A percentile compares a stretch with the other conserved stretches of the same genome.
phyloP scores from a whole-genome alignment of 495 filamentous ascomycete species.

The Extremus antarcticus region DNA sequence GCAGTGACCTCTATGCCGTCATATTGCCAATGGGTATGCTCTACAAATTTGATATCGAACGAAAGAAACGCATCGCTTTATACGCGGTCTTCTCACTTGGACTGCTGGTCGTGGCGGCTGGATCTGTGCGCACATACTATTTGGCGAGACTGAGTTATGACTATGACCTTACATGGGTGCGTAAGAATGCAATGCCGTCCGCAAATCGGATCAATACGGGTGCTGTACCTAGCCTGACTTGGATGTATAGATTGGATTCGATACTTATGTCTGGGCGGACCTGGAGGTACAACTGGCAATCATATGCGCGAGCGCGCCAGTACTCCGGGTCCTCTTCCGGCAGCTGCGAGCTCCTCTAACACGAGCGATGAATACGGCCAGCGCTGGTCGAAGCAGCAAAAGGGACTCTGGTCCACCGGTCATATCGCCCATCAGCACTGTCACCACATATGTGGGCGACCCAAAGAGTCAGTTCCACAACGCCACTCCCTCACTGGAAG shows the following conservation, averaged over 20 bases:
- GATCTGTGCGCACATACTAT: conserved; percentile 12
- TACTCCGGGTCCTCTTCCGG: conserved; percentile 28
- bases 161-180: background rate
- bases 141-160: conserved; percentile 2
- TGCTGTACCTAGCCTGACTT: conserved; percentile 13
- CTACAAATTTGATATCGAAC: conserved; percentile 9
- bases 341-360: no score
- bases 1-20: conserved; percentile 26
- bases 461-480: no score
- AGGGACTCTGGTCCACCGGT: no score
- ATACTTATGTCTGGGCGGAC: conserved; percentile 7
- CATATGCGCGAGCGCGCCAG: conserved; percentile 26
- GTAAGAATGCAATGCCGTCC: no score
- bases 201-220: no score
- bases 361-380: no score
- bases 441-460: no score
- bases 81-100: conserved; percentile 12
- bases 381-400: no score
- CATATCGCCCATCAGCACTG: no score
- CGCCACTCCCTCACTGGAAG: background rate
- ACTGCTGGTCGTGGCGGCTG: conserved; percentile 9
- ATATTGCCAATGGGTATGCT: conserved; percentile 21
- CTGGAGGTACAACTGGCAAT: conserved; percentile 26
- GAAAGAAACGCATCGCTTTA: conserved; percentile 6
- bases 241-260: conserved; percentile 3